Base-by-base conservation (phyloP, 2,329 filamentous ascomycete species). In the Pseudogymnoascus sp. region DNA sequence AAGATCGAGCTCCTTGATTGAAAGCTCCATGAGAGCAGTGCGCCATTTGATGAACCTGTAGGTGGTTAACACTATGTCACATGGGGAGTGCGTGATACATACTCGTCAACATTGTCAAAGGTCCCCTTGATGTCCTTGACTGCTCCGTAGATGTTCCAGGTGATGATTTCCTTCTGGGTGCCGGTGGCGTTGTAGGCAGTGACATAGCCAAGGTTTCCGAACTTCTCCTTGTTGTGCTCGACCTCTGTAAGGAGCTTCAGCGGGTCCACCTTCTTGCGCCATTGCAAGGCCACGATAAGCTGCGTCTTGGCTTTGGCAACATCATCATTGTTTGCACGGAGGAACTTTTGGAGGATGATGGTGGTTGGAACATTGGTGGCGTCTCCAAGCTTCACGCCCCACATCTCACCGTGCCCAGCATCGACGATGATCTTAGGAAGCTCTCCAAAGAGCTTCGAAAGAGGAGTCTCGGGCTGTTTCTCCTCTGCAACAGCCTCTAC, bases 71-170 rank as follows among this genome's bases (percentile, higher is more conserved):
- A 28, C 23, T 14, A 21, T 53, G 62, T 44, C 31, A 37, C 10
- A 44, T 56, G n/a, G 10, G 35, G n/a, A 25, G 25, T 65, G 56
- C 60, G 8, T 50, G 16, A 25, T 25, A 80, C 88, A 74, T 77
- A 96, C 91, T 89, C 89, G 25, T 92, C 81, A 5, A 92, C 77
- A 70, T 94, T 82, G 3, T 89, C 90, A 78, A 97, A 97, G 0
- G 91, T 95, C 64, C 81, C 79, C 67, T 89, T 84, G 66, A 91
- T 85, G 69, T 91, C 84, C 81, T 94, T 94, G 66, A 92, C 90
- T 38, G 85, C 85, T 12, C 92, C 92, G 73, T 97, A 97, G 71
- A 97, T 87, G 75, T 97, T 97, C 88, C 92, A 97, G 1, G 90
- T 94, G 59, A 92, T 87, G 63, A 96, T 81, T 73, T 87, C 84